Evolutionary conservation across 2,329 filamentous ascomycete species (phyloP), one percentile per base, ranked within the genome.

Genomic region (Mycosphaerella arachidis): DNA sequence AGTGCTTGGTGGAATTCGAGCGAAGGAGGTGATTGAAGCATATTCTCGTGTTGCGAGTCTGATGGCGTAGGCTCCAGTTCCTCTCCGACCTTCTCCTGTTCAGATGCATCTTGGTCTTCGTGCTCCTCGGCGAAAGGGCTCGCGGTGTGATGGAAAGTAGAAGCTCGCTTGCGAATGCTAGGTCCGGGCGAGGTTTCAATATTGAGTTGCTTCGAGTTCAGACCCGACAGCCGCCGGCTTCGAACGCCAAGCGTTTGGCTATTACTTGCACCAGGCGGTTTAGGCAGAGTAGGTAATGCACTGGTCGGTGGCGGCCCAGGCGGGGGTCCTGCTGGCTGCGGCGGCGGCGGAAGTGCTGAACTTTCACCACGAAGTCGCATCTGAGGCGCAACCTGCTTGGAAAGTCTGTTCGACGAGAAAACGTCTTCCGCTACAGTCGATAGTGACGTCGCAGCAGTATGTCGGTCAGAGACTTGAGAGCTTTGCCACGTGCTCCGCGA

Each of bases 401-500:
- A 60, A 70, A 72, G 33, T 58, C 72, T 69, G 58, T 74, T 68
- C 48, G 77, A 68, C 10, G 50, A 52, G 43, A 78, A 71, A 53
- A 77, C 74, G 64, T 81, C 81, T 73, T 95, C 91, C 30, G 85
- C 84, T 37, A 94, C 86, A 0, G 89, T 90, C 1, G 90, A 90
- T 53, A 92, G 75, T 0, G 84, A 82, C 16, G 85, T 89, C 20
- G 84, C 86, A 53, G 84, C 81, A 2, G 87, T 88, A 1, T 86
- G 86, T 53, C 87, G 84, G 66, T 86, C 83, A 2, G 71, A 72
- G 8, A 67, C 61, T 51, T 71, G 68, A 7, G 91, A 92, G 71
- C 88, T 92, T 71, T 92, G 87, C 87, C 89, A 93, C 12, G 90
- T 91, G 63, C 85, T 85, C 57, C 84, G 84, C n/a, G 90, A 92